Evolutionary conservation across 2,329 filamentous ascomycete species (phyloP), one percentile per base, ranked within the genome.

Genomic region (Eurotiales sp.): DNA sequence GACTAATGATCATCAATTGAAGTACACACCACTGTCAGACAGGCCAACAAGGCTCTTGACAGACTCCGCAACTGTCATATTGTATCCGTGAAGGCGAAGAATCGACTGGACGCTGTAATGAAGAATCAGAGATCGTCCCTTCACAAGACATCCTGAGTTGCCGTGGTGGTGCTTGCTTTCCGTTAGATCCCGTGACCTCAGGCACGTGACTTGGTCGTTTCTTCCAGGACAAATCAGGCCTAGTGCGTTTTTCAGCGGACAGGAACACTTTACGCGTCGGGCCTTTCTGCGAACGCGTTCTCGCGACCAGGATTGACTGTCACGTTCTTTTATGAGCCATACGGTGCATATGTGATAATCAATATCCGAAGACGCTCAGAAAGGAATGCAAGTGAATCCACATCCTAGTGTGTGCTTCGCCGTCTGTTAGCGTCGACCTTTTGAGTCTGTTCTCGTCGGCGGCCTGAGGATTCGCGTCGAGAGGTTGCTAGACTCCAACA

Each of bases 11-110:
- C 12, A 21, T 39, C 39, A 23, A 50, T 50, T 50, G 39, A 25
- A 30, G 46, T 52, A 55, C 41, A 14, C 66, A 75, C 71, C 62
- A 51, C 62, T 62, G 50, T 71, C 68, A 30, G 63, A 69, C 32
- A 77, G 65, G 50, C 77, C 76, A 46, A 76, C 68, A 56, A 72
- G 70, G 49, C 72, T 73, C 63, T 79, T 77, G 53, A 77, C 66
- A 49, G 72, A 65, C 62, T 78, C 74, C 32, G 59, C 61, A 59
- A 76, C 69, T 50, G 75, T 75, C 74, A 77, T 77, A 45, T 62
- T 68, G 59, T 37, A 47, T 41, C 19, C 7, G 32, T 11, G 41
- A 11, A 22, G 43, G 21, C 36, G 36, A 43, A 46, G 27, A 40
- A 27, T 46, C 30, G 49, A 36, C 19, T 51, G 39, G 12, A 34